Base-by-base conservation (phyloP, 2,329 filamentous ascomycete species). In the Fusarium gaditjirri region DNA sequence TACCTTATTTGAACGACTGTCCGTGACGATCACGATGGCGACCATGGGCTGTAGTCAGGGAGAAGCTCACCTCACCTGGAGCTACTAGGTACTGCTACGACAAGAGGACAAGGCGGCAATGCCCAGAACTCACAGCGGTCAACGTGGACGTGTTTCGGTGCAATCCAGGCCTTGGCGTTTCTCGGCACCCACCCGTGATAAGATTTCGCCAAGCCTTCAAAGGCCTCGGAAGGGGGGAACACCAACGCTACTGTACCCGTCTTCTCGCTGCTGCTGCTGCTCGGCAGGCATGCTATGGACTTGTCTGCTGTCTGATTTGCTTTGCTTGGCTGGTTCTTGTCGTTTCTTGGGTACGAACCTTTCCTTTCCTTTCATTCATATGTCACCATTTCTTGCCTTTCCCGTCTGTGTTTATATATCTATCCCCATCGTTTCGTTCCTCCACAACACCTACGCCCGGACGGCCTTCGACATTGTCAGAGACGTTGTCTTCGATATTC, bases 121-220 rank as follows among this genome's bases (percentile, higher is more conserved):
- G 74, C 74, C 74, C 66, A 76, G 73, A 71, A 73, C 75, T 67
- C 62, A 58, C 72, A 73, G 73, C 68, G 74, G 75, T 70, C 76
- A 70, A 74, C 75, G 75, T 77, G 73, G 76, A 71, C 75, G 74
- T 76, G 73, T 71, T 75, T 76, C 77, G 73, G 72, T 69, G 75
- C 72, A 65, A 71, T 71, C 44, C 66, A 70, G 65, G 76, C 54
- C 76, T 78, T 78, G 76, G 76, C 76, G 71, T 77, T 76, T 78
- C 76, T 78, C 75, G 76, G 75, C 76, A 75, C 72, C 70, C 73
- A 70, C 75, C 76, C 70, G 71, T 77, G 73, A 75, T 77, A 77
- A 77, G 75, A 78, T 78, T 78, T 78, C 75, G 76, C 76, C 76
- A 78, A 78, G 75, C 57, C 74, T 72, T 71, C 74, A 78, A 77